Evolutionary conservation across 495 filamentous ascomycete species (phyloP), one percentile per base, ranked within the genome.

Genomic region (Xylaria scruposa): DNA sequence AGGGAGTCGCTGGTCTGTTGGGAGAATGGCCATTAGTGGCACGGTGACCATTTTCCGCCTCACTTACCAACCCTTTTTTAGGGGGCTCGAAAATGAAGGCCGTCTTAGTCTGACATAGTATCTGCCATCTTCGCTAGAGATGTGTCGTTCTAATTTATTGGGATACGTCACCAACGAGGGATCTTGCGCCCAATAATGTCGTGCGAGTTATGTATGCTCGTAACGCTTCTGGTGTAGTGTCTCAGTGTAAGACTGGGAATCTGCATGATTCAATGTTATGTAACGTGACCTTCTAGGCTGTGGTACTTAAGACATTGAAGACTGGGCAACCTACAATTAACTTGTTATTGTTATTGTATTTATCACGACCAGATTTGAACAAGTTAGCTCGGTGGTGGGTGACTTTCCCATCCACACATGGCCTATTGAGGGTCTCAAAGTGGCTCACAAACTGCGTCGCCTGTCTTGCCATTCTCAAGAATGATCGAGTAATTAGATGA

Each of bases 101-200:
- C 29, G 31, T 38, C 31, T 60, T 60, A 13, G 58, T 38, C 31
- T 51, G 53, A 36, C 59, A 62, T n/a, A 33, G 29, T 61, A n/a
- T 62, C 46, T 56, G 31, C 51, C 15, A 17, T 40, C 54, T 29
- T 58, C 19, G 3, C 40, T 33, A 4, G 29, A 42, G 46, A 67
- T 19, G 26, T 42, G 19, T 44, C 65, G 60, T 40, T 40, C 19
- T 8, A 26, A 17, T 24, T 42, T 33, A 13, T 29, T 19, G 67
- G 21, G 38, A 58, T 29, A 63, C 33, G 60, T 63, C 17, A 19
- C 38, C 49, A 70, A 17, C 42, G 33, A n/a, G 56, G 29, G 15
- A 17, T 26, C 19, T 70, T 26, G 42, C 59, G 46, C 36, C 56
- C 13, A 70, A 8, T 62, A 70, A 8, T 62, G 60, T 64, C 5